Base-by-base conservation (phyloP, 1,284 basidiomycete genomes). In the Phellopilus nigrolimitatus region DNA sequence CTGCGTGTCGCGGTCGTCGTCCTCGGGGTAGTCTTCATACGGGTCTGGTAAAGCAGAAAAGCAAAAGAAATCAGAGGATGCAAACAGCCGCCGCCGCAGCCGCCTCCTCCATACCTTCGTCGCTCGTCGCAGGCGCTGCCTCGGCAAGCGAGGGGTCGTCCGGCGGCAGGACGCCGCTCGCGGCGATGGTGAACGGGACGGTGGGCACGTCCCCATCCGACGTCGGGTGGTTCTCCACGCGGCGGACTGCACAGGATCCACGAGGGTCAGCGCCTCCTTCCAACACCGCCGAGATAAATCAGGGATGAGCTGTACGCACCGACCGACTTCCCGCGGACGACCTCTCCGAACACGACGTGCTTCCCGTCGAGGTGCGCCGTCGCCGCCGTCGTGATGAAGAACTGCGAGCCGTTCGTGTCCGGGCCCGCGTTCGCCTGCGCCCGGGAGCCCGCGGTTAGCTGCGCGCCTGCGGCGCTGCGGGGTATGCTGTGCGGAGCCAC, bases 361-460 rank as follows among this genome's bases (percentile, higher is more conserved):
- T 95, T 95, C 42, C 76, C 78, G 64, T 93, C 88, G 19, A 93
- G 73, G 66, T 92, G 90, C 0, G 83, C 69, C 1, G 88, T 88
- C 19, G 76, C 66, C 12, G 71, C 76, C 30, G 87, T 86, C 42
- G 94, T 97, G 71, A 95, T 87, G 74, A 94, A 94, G 75, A 97
- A 95, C 71, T 95, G 92, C 25, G 84, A 88, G 58, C 92, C 92
- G 63, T 97, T 97, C 19, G 91, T 95, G 66, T 92, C 84, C 9
- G 86, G 81, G 1, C 93, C 93, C 3, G 88, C 83, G 65, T 97
- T 97, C 12, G 93, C 93, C 91, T 85, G 59, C n/a, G 34, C 8
- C 17, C 19, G 2, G 15, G 46, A n/a, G 13, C 10, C 17, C 41
- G 27, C 25, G 22, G 13, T n/a, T n/a, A 21, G 22, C 22, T 12